phyloP scores from a whole-genome alignment of 225 moss, liverwort and hornwort species.

The Anthoceros angustus region DNA sequence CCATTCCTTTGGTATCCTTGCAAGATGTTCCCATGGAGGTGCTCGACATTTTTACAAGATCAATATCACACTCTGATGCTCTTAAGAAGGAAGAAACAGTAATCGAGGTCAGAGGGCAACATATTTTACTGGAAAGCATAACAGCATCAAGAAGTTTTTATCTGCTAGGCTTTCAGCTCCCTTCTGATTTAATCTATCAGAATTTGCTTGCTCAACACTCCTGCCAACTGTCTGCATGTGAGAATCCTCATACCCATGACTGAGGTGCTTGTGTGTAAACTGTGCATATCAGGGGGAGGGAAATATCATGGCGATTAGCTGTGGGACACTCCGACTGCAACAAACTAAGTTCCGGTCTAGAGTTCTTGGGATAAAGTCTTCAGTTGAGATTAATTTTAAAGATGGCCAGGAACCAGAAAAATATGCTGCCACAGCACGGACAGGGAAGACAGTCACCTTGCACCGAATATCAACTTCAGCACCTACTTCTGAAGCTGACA shows the following conservation, averaged over 20 bases:
- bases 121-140: not conserved
- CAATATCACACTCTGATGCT: constrained; percentile 9
- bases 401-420: constrained; percentile 9
- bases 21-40: constrained; percentile 12
- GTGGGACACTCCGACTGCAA: constrained; percentile 9
- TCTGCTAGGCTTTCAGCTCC: too few species aligned
- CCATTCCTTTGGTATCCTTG: constrained; percentile 14
- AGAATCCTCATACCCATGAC: not conserved
- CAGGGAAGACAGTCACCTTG: constrained; percentile 13
- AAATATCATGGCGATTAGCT: not conserved
- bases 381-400: constrained; percentile 13
- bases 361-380: constrained; percentile 7
- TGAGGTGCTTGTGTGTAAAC: constrained; percentile 10
- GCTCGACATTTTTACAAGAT: constrained; percentile 16
- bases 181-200: not conserved
- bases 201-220: not conserved
- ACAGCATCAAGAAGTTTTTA: not conserved
- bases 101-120: constrained; percentile 6
- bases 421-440: constrained; percentile 9
- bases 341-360: constrained; percentile 18
- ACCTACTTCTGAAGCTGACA: not conserved
- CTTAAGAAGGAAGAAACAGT: constrained; percentile 8
- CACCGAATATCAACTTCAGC: not conserved
- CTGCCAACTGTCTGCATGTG: too few species aligned
- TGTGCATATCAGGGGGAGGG: constrained; percentile 10